phyloP scores from a whole-genome alignment of 1,284 basidiomycete species.

The Cystobasidium sp. region DNA sequence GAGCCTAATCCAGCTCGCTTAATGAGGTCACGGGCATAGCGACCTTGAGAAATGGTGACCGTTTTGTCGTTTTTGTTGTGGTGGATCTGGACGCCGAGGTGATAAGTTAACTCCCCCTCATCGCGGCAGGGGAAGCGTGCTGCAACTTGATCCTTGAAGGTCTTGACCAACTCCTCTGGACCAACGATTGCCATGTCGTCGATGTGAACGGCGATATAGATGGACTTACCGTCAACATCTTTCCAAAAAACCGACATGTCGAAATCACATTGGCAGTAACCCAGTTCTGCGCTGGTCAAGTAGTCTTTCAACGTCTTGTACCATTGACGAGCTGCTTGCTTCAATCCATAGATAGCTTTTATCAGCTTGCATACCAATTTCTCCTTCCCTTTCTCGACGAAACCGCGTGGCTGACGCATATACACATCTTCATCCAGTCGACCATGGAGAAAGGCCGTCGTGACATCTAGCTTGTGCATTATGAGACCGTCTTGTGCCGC shows the following conservation, averaged over 20 bases:
- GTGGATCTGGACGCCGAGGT: background rate
- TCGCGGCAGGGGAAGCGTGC: constrained; percentile 7
- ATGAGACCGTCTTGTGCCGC: constrained; percentile 4
- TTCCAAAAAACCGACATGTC: constrained; percentile 1
- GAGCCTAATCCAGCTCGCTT: background rate
- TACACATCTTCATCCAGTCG: constrained; percentile 21
- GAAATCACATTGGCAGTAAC: constrained; percentile 9
- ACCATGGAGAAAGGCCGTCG: constrained; percentile 44
- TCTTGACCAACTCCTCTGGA: background rate
- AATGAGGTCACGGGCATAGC: background rate
- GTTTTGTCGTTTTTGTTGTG: background rate
- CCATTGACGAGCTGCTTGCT: constrained; percentile 47
- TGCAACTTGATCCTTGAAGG: background rate
- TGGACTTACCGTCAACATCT: constrained; percentile 1
- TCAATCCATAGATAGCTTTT: constrained; percentile 45
- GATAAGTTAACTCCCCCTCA: constrained; percentile 13
- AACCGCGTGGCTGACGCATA: constrained; percentile 14
- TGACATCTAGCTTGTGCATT: constrained; percentile 39
- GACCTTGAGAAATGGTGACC: background rate
- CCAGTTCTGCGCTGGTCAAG: constrained; percentile 6
- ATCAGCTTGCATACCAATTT: constrained; percentile 1
- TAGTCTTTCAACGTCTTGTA: background rate
- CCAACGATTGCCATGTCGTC: constrained; percentile 46
- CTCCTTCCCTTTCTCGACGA: background rate
- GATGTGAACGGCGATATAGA: constrained; percentile 51